Evolutionary conservation across 1,284 basidiomycete genomes (phyloP).

Genomic region (Vanrija sp.): DNA sequence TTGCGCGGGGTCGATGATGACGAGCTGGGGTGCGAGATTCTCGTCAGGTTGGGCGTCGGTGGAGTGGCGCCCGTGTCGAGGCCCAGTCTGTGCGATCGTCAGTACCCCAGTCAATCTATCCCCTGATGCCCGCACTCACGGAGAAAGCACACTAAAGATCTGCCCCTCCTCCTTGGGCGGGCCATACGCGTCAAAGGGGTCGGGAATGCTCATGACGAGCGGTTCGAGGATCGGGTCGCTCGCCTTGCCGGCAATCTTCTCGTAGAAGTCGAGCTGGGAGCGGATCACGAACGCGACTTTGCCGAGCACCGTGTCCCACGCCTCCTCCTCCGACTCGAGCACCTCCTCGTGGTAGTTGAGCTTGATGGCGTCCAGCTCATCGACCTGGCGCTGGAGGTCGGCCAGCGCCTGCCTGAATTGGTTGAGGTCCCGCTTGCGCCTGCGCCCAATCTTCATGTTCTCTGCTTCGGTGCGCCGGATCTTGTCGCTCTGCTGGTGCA

Average conservation of each 20-base stretch:
- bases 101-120: background rate
- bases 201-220: conserved; percentile 81
- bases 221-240: conserved; percentile 86
- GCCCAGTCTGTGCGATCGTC: conserved; percentile 11
- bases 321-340: conserved; percentile 81
- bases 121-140: conserved; percentile 54
- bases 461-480: conserved; percentile 85
- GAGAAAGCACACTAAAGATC: conserved; percentile 86
- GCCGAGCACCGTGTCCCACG: conserved; percentile 82
- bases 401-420: conserved; percentile 77
- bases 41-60: conserved; percentile 33
- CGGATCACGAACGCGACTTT: conserved; percentile 58
- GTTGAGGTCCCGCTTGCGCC: conserved; percentile 78
- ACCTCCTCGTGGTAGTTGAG: conserved; percentile 62
- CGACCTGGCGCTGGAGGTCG: conserved; percentile 78
- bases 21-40: conserved; percentile 18
- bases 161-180: conserved; percentile 81
- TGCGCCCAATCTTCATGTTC: conserved; percentile 65
- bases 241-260: conserved; percentile 61
- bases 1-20: conserved; percentile 14
- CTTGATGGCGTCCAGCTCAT: conserved; percentile 47
- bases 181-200: conserved; percentile 89
- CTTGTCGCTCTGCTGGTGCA: conserved; percentile 74
- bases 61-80: conserved; percentile 34
- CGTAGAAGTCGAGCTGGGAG: conserved; percentile 48